A percentile compares a stretch with the other conserved stretches of the same genome.
phyloP scores from a whole-genome alignment of 495 filamentous ascomycete species.

The Penicillium cosmopolitanum region DNA sequence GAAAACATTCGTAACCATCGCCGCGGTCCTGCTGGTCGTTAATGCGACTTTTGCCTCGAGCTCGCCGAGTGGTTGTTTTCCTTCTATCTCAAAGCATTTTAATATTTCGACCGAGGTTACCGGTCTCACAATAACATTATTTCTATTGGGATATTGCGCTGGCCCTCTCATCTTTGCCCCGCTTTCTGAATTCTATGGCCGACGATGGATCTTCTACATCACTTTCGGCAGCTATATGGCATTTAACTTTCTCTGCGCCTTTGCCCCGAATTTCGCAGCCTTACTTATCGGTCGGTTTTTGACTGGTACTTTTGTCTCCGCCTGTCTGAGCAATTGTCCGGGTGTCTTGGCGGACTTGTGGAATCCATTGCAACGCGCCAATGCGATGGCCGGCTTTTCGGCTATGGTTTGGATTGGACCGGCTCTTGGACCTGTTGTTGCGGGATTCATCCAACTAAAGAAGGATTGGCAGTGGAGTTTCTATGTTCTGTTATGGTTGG shows the following conservation, averaged over 20 bases:
- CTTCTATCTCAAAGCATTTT: conserved; percentile 47
- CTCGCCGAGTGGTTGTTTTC: conserved; percentile 50
- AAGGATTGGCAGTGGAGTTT: conserved; percentile 52
- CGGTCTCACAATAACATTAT: conserved; percentile 53
- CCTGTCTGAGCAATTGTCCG: conserved; percentile 50
- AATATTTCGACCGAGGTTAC: conserved; percentile 42
- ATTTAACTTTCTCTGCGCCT: conserved; percentile 56
- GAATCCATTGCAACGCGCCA: conserved; percentile 53
- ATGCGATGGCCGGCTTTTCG: conserved; percentile 53
- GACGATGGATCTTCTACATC: conserved; percentile 50
- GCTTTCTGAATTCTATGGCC: conserved; percentile 55
- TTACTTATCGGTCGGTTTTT: conserved; percentile 55
- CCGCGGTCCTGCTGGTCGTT: conserved; percentile 49
- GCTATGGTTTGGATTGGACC: conserved; percentile 41
- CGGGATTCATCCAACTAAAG: conserved; percentile 47
- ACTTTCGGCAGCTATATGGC: conserved; percentile 47
- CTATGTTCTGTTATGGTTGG: conserved; percentile 49
- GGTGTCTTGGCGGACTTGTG: conserved; percentile 59
- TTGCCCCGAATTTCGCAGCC: conserved; percentile 51
- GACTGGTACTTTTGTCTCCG: conserved; percentile 54
- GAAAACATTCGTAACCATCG: conserved; percentile 48
- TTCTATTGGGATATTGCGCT: conserved; percentile 54
- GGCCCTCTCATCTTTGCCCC: conserved; percentile 56
- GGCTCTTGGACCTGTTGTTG: conserved; percentile 38
- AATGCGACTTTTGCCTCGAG: conserved; percentile 59